Evolutionary conservation across 768 basidiomycete genomes (phyloP), one percentile per base, ranked within the genome.

Genomic region (Trametes sanguinea): DNA sequence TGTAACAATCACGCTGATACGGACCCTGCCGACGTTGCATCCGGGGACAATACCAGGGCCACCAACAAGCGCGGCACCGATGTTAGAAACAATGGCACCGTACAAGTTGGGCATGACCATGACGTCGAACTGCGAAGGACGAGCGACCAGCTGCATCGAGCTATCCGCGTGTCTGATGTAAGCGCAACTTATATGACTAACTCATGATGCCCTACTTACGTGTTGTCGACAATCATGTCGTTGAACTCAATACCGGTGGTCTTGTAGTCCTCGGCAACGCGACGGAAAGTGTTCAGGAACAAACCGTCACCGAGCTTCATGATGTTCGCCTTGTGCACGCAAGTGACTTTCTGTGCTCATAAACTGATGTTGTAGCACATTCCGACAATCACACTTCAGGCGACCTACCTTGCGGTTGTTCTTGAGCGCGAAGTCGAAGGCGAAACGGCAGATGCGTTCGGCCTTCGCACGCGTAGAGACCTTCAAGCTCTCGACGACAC

Each of bases 271-370:
- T 98, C 94, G 37, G 95, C 97, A 62, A 99, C 85, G 62, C 87
- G 85, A 68, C 94, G 92, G 88, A 98, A 99, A 27, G 95, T 98
- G 78, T 94, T 95, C 69, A 98, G 85, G 88, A 98, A 98, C 45
- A 99, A 86, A 76, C 97, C 97, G 72, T 98, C 97, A 75, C 96
- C 96, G 69, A 98, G 88, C 77, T 99, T 99, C 97, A 99, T 99
- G 82, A 99, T 99, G 82, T 98, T 98, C 71, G 97, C 97, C 79
- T 99, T 99, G 87, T 99, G 97, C 47, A 99, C 95, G 72, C 95
- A 98, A 44, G 97, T 99, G 68, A 99, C 96, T 90, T 96, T 98
- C 94, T 96, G 54, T 37, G 17, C 5, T 43, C n/a, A 29, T 37
- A 17, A 6, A 9, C 2, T 22, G 22, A 29, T 10, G 10, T 27